Evolutionary conservation across 345 rosid species (phyloP), one percentile per base, ranked within the genome.

Genomic region (Ceriops decandra): DNA sequence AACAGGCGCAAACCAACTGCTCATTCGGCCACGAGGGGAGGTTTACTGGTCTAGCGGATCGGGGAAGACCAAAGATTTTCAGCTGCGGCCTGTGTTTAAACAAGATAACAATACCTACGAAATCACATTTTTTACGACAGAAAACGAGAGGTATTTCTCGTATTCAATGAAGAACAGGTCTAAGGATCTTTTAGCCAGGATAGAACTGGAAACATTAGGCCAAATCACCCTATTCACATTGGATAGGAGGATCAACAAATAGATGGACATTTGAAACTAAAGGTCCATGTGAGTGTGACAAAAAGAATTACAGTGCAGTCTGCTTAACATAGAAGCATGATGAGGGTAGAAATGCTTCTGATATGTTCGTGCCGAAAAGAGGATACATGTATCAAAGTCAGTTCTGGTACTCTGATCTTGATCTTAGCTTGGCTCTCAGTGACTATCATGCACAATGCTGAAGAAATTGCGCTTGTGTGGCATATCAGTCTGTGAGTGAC

Each of bases 381-480:
- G 93, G 91, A 42, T 79, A 74, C 38, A 76, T 78, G 53, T 58
- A 19, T 49, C 53, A 38, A 3, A 38, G 32, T 53, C 65, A 30
- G 17, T 6, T 16, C 22, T 30, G 30, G 4, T 74, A 70, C 61
- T 57, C 42, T 49, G 83, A 64, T 42, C 24, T 31, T 30, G 76
- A 80, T 38, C 22, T 69, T 13, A 75, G 64, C 69, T 36, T 74
- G 69, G 79, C 73, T 47, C 66, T 84, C 13, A 87, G 91, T 57
- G 91, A 85, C 67, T 85, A 87, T 66, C 91, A 82, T 66, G 77
- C 77, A 32, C 71, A 69, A 62, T 85, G 89, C 83, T 85, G 90
- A 90, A 82, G 66, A 63, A 83, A 87, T 71, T 84, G 90, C 76
- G 70, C 82, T 11, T 87, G 92, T 69, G 57, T 76, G 33, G 89